Evolutionary conservation across 352 stramenopile species (phyloP), one percentile per base, ranked within the genome.

Genomic region (Lagenidium giganteum): DNA sequence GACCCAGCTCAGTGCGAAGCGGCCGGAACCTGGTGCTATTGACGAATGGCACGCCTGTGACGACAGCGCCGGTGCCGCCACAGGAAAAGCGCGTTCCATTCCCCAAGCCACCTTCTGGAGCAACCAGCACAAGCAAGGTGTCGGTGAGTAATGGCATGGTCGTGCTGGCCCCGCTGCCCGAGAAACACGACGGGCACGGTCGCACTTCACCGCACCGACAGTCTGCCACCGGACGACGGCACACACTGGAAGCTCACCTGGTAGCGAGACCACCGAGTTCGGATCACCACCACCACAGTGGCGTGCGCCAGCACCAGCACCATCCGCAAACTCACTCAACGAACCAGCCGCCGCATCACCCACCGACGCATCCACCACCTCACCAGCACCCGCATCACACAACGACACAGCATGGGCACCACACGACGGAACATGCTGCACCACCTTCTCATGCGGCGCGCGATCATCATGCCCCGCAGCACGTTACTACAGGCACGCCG

Each of bases 21-120:
- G 68, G 71, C 11, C 58, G 68, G 8, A 70, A 79, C 28, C 47
- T 84, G 1, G 68, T 84, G 21, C 39, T 68, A 27, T 45, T 66
- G 1, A 62, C 58, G 27, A 57, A 55, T 5, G 18, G 52, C 14
- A 38, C 38, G 26, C 22, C 39, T 43, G 42, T 17, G 26, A 22
- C 2, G 33, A 35, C 0, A 20, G 20, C 3, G 28, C 36, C 3
- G 30, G 7, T 0, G 25, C 9, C 5, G 20, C 25, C 20, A 39
- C 30, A 11, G 17, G 20, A 35, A 3, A 23, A 6, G n/a, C 9
- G 38, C 11, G 17, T 13, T 9, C 27, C 27, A 32, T 32, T n/a
- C n/a, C n/a, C n/a, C n/a, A n/a, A 14, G 27, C 27, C 27, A 32
- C 27, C 8, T 9, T 32, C 27, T 6, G 17, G 23, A 24, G 8